Evolutionary conservation across 1,284 basidiomycete species (phyloP), one percentile per base, ranked within the genome.

Genomic region (Leccinum fallax): DNA sequence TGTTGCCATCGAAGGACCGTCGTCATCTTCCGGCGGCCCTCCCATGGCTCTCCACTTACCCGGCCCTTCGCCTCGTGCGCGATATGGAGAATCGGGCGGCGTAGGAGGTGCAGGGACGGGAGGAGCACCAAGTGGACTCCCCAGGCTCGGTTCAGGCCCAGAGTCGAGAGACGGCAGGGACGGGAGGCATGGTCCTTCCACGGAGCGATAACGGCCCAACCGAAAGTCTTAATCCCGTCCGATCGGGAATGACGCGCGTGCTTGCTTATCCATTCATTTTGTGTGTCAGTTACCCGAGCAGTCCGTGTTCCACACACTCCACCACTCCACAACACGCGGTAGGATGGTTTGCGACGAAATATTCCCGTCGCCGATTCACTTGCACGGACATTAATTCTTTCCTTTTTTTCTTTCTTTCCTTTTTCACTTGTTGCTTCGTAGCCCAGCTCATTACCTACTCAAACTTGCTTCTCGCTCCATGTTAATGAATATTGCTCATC

Each of bases 1-100:
- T n/a, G 64, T 71, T 64, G 58, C 73, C 63, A 74, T 76, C 69
- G 74, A 76, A 53, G 72, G 70, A 15, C 32, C 71, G 1, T 58
- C 65, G 46, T 48, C 46, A 48, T 48, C 46, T 48, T 48, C 46
- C 46, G 46, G 46, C 16, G 67, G 70, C 0, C 64, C 67, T 61
- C 60, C 71, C 67, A 68, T 71, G 70, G 60, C 59, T 26, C 67
- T 69, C 48, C 72, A 76, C 57, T 56, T 76, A 61, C 65, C 73
- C 57, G 63, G 68, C 36, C 65, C 68, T 24, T 71, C 69, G 56
- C 63, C 73, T 34, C 69, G 74, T 51, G 69, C 58, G 58, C 64
- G 72, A 55, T 75, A 70, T 15, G 67, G 73, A 24, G 75, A 74
- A 38, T 51, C 73, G 58, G 61, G 62, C 15, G 43, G 66, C 53